Conservation (phyloP, 208 protist species). For the Endotrypanum monterogeii region DNA sequence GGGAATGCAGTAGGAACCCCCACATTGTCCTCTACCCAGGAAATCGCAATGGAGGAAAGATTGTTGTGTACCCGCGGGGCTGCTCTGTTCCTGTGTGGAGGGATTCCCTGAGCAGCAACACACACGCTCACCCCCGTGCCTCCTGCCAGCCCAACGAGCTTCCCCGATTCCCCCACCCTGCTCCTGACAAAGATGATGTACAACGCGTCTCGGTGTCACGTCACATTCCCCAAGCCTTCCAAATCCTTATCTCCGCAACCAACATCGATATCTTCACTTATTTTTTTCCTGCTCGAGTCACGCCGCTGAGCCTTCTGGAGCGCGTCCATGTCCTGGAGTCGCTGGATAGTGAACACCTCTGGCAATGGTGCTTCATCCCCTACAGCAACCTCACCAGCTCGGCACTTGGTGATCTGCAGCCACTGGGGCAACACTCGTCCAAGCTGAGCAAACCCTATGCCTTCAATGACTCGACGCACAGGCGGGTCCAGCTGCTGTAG, state of each 20-base stretch:
- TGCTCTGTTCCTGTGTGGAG: background rate
- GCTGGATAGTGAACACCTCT: slow-evolving; percentile 8
- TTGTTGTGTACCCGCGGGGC: background rate
- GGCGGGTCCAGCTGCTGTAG: slow-evolving; percentile 38
- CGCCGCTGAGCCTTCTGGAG: slow-evolving; percentile 20
- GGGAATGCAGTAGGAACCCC: background rate
- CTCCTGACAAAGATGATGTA: background rate
- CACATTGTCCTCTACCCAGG: background rate
- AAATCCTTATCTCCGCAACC: background rate
- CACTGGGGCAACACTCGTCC: slow-evolving; percentile 55
- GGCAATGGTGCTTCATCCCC: background rate
- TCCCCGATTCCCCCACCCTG: background rate
- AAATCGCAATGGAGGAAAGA: background rate
- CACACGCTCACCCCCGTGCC: background rate
- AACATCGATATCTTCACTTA: slow-evolving; percentile 7
- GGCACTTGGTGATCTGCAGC: slow-evolving; percentile 34
- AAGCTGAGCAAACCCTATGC: slow-evolving; percentile 45
- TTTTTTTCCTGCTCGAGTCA: background rate
- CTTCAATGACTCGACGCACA: slow-evolving; percentile 35
- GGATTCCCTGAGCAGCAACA: background rate
- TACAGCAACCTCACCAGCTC: background rate
- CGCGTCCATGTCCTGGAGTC: slow-evolving; percentile 15
- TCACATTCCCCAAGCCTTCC: background rate
- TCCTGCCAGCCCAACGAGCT: background rate
- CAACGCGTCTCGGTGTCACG: background rate